Percentiles rank a stretch among this genome's conserved stretches.
These are phyloP conservation scores for Panaeolus cyanescens DNA, from an alignment of 768 basidiomycete genomes.

Conservation along the genomic window DNA sequence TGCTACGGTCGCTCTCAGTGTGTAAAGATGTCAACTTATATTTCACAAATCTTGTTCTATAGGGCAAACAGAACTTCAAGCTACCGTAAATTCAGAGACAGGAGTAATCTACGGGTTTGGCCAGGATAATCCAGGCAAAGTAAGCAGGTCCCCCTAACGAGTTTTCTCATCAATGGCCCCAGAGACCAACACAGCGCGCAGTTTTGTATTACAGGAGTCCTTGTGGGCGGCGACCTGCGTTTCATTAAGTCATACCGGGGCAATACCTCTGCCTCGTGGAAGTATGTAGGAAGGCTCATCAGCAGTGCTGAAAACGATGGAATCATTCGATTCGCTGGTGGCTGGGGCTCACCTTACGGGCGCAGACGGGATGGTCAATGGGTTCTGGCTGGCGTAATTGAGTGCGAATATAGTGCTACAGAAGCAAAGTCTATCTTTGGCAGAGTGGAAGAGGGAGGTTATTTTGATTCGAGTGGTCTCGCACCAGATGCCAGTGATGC, in stretches of 20 bases:
- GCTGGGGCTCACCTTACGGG: neutral
- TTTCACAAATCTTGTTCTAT: neutral
- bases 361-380: neutral
- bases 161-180: too few species aligned
- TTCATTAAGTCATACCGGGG: neutral
- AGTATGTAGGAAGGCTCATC: neutral
- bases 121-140: neutral
- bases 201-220: neutral
- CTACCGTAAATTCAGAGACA: neutral
- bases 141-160: neutral
- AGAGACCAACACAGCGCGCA: neutral
- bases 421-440: too few species aligned
- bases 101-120: neutral
- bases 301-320: neutral
- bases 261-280: neutral
- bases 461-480: too few species aligned
- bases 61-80: neutral
- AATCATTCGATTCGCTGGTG: neutral
- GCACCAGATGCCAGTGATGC: too few species aligned
- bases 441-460: too few species aligned
- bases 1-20: too few species aligned
- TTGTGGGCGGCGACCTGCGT: neutral
- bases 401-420: too few species aligned
- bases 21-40: neutral
- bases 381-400: neutral